Conservation (phyloP, 495 filamentous ascomycete genomes). For the Lophiotrema nucula region DNA sequence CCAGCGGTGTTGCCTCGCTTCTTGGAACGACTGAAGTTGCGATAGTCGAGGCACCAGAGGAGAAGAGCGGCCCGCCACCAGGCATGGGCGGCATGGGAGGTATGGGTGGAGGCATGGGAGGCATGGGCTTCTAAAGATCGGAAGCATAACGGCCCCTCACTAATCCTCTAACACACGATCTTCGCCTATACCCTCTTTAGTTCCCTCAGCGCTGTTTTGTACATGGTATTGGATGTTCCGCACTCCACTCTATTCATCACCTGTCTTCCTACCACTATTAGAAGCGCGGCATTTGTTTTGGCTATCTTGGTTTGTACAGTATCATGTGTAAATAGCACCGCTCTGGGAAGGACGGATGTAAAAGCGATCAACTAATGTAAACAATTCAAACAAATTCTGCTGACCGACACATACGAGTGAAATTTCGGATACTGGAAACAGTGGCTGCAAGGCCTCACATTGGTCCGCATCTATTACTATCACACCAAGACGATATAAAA, state of each 20-base stretch:
- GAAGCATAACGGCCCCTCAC: slow-evolving; percentile 13
- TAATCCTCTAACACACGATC: slow-evolving; percentile 16
- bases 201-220: slow-evolving; percentile 22
- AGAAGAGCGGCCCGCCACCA: slow-evolving; percentile 65
- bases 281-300: slow-evolving; percentile 29
- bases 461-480: no score
- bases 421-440: no score
- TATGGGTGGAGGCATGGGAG: slow-evolving; percentile 29
- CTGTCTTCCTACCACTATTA: slow-evolving; percentile 13
- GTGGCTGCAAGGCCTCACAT: no score
- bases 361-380: slow-evolving; percentile 8
- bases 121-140: slow-evolving; percentile 32
- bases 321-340: slow-evolving; percentile 30
- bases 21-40: slow-evolving; percentile 98
- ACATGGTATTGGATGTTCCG: slow-evolving; percentile 25
- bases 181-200: slow-evolving; percentile 30
- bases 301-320: slow-evolving; percentile 28
- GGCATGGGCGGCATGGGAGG: slow-evolving; percentile 58
- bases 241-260: slow-evolving; percentile 30
- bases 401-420: not conserved
- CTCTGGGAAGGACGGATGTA: not conserved
- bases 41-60: slow-evolving; percentile 91
- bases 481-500: no score
- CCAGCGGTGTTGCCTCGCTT: slow-evolving; percentile 92
- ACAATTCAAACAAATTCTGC: not conserved